Evolutionary conservation across 805 yeast species (phyloP).

Genomic region (Metschnikowia santaceciliae): DNA sequence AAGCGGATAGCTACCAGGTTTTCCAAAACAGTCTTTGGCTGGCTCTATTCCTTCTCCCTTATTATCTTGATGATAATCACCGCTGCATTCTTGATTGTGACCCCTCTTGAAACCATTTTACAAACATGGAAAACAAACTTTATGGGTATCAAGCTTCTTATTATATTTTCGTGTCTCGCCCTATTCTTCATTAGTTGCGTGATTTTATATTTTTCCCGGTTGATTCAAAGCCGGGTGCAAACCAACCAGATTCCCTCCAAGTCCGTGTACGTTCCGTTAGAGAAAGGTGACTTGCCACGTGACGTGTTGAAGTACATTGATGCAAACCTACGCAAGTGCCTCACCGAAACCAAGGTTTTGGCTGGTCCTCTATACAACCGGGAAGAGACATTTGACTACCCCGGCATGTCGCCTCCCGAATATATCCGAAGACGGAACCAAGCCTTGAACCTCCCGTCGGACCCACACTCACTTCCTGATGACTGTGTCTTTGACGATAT

Average conservation of each 20-base stretch:
- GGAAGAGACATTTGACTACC: constrained; percentile 28
- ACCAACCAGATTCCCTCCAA: constrained; percentile 66
- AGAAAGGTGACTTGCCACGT: constrained; percentile 43
- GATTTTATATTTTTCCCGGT: constrained; percentile 53
- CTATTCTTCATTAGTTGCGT: constrained; percentile 50
- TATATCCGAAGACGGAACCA: constrained; percentile 34
- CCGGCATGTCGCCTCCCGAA: constrained; percentile 40
- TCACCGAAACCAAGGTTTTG: constrained; percentile 24
- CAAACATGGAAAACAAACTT: constrained; percentile 50
- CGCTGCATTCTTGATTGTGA: constrained; percentile 60
- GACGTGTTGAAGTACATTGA: constrained; percentile 24
- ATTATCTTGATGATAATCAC: constrained; percentile 31
- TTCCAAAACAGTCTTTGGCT: constrained; percentile 24
- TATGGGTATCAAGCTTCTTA: constrained; percentile 75
- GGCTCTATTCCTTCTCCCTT: constrained; percentile 46
- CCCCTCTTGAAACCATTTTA: constrained; percentile 77
- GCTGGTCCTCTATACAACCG: constrained; percentile 36
- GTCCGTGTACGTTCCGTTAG: constrained; percentile 65
- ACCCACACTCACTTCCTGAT: constrained; percentile 23
- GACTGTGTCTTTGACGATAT: constrained; percentile 49
- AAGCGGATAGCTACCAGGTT: constrained; percentile 15
- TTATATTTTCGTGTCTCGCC: constrained; percentile 70
- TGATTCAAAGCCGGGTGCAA: constrained; percentile 52
- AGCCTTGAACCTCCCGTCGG: constrained; percentile 18
- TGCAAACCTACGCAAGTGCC: constrained; percentile 24